phyloP scores from a whole-genome alignment of 768 basidiomycete species.

The Rubroboletus pulcherrimus region DNA sequence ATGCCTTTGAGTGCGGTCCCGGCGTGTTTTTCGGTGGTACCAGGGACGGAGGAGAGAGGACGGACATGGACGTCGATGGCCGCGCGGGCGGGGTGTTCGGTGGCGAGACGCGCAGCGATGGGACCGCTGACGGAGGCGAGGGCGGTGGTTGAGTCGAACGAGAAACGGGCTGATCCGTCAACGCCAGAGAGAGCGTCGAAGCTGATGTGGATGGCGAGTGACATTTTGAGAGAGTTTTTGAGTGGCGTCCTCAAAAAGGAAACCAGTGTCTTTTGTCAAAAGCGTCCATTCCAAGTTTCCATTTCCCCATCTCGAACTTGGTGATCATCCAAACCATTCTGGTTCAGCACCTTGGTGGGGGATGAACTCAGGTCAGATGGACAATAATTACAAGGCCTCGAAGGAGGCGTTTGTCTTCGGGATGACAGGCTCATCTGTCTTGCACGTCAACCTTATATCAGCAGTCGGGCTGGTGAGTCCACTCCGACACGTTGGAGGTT shows the following conservation, averaged over 20 bases:
- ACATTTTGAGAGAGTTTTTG: background rate
- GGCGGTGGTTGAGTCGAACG: slow-evolving; percentile 32
- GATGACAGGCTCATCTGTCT: slow-evolving; percentile 64
- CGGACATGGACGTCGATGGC: slow-evolving; percentile 73
- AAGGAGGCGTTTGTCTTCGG: slow-evolving; percentile 85
- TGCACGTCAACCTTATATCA: slow-evolving; percentile 67
- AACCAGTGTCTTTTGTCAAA: background rate
- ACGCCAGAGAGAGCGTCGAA: slow-evolving; percentile 66
- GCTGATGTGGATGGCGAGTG: slow-evolving; percentile 32
- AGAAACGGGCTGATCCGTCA: slow-evolving; percentile 75
- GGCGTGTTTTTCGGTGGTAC: slow-evolving; percentile 62
- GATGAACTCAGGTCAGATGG: slow-evolving; percentile 12
- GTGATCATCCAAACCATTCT: background rate
- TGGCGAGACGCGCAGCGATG: slow-evolving; percentile 65
- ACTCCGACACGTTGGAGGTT: background rate
- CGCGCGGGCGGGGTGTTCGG: slow-evolving; percentile 68
- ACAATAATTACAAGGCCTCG: slow-evolving; percentile 56
- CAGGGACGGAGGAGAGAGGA: slow-evolving; percentile 65
- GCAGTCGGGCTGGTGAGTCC: slow-evolving; percentile 56
- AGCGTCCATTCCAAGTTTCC: background rate
- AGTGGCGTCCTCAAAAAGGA: background rate
- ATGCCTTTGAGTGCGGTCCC: slow-evolving; percentile 51
- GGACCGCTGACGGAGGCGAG: slow-evolving; percentile 79
- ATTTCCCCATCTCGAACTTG: background rate
- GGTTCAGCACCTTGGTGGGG: background rate